A percentile compares a stretch with the other conserved stretches of the same genome.
These are phyloP conservation scores for Paramyrothecium roridum DNA, from an alignment of 2,329 filamentous ascomycete genomes.

Conservation along the genomic window DNA sequence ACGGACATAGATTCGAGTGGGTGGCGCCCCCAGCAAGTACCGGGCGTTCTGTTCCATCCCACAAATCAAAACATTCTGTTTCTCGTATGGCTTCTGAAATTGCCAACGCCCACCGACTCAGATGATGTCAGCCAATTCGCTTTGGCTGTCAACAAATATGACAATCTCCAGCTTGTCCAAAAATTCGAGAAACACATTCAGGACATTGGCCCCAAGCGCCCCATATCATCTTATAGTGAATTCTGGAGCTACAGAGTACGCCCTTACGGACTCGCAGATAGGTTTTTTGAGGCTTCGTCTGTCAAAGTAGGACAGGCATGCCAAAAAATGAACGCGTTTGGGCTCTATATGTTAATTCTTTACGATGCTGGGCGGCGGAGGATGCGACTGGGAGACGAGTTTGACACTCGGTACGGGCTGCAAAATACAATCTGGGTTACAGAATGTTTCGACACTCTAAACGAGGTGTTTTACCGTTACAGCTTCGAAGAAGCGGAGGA, in stretches of 20 bases:
- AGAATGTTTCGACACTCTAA: not conserved
- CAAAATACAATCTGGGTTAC: not conserved
- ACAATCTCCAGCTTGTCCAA: not conserved
- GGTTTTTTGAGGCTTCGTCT: not conserved
- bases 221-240: not conserved
- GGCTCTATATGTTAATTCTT: not conserved
- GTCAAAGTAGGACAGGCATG: not conserved
- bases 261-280: not conserved
- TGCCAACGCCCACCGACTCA: not conserved
- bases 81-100: not conserved
- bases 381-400: not conserved
- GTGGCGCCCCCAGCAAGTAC: not conserved
- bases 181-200: too few species aligned
- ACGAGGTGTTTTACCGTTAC: not conserved
- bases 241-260: not conserved
- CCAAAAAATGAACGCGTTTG: not conserved
- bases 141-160: not conserved
- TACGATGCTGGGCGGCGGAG: not conserved
- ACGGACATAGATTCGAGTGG: not conserved
- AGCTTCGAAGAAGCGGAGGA: not conserved
- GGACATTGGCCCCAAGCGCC: too few species aligned
- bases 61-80: not conserved
- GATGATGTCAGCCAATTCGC: not conserved
- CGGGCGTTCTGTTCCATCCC: slow-evolving; percentile 2
- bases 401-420: not conserved